phyloP scores from a whole-genome alignment of 345 rosid species.

The Jatropha curcas region DNA sequence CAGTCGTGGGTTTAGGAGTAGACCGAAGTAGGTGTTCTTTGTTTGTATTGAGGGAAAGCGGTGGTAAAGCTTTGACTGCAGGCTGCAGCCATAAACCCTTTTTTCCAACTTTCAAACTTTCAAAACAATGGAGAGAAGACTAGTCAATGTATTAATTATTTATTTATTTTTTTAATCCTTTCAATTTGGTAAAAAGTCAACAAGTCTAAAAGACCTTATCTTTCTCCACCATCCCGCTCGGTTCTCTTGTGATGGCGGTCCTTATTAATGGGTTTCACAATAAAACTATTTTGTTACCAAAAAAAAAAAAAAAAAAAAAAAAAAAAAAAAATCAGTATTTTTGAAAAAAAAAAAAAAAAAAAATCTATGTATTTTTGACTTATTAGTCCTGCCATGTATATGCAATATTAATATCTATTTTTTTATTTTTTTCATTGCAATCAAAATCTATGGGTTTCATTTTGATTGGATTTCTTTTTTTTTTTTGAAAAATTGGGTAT shows the following conservation, averaged over 20 bases:
- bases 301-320: no score
- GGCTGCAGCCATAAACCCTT: conserved; percentile 16
- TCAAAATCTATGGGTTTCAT: no score
- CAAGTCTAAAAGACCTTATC: background rate
- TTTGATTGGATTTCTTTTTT: no score
- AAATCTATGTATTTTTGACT: no score
- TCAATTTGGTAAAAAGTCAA: background rate
- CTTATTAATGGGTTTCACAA: conserved; percentile 1
- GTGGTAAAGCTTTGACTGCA: conserved; percentile 22
- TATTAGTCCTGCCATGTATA: no score
- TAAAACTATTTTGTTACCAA: background rate
- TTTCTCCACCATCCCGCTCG: no score
- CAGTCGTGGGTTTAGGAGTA: background rate
- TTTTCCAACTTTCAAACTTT: conserved; percentile 23
- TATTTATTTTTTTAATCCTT: no score
- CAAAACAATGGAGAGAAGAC: conserved; percentile 12
- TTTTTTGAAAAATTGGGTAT: no score
- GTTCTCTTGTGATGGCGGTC: conserved; percentile 3
- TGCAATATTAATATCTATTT: no score
- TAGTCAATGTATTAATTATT: conserved; percentile 2
- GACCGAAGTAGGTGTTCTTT: background rate
- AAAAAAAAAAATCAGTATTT: no score
- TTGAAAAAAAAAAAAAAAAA: no score
- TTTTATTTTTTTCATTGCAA: no score
- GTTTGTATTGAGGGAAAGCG: background rate